Base-by-base conservation (phyloP, 208 protist species). In the Wallacemonas sp. region DNA sequence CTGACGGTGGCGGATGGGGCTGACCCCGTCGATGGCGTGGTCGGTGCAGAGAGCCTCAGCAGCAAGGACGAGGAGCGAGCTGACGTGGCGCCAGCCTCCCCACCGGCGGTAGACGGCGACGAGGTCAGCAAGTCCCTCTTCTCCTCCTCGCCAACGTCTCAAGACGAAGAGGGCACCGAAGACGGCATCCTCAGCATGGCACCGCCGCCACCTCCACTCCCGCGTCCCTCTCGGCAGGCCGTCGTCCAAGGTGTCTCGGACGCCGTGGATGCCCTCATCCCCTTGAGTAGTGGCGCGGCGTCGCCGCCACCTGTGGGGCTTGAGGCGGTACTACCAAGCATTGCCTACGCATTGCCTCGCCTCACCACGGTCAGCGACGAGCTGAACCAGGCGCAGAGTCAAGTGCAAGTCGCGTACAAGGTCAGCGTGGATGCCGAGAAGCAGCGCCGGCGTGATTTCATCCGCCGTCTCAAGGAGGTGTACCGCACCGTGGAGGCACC, bases 281-380 rank as follows among this genome's bases (percentile, higher is more conserved):
- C n/a, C n/a, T n/a, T n/a, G n/a, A n/a, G n/a, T n/a, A n/a, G n/a
- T n/a, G n/a, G n/a, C n/a, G n/a, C n/a, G n/a, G n/a, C n/a, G n/a
- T n/a, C n/a, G n/a, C n/a, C n/a, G n/a, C n/a, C n/a, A n/a, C n/a
- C 38, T 17, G 36, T 65, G 0, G 34, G 52, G 13, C 45, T 58
- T 6, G 37, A 57, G 22, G 33, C 44, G 12, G 15, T 58, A 32
- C 17, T 65, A 26, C 55, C 59, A 27, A 68, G 55, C n/a, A 46
- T 78, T 15, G 38, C 66, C 41, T 84, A 80, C 58, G 78, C 69
- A 42, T 66, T 63, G 53, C 73, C 73, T 1, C 73, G 68, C 34
- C 37, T 78, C 10, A 50, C 67, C 15, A 68, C 60, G n/a, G 66
- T 80, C 44, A 77, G 69, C 37, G 57, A 65, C 38, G 53, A 66